Conservation (phyloP, 495 filamentous ascomycete species). For the Neurospora intermedia region DNA sequence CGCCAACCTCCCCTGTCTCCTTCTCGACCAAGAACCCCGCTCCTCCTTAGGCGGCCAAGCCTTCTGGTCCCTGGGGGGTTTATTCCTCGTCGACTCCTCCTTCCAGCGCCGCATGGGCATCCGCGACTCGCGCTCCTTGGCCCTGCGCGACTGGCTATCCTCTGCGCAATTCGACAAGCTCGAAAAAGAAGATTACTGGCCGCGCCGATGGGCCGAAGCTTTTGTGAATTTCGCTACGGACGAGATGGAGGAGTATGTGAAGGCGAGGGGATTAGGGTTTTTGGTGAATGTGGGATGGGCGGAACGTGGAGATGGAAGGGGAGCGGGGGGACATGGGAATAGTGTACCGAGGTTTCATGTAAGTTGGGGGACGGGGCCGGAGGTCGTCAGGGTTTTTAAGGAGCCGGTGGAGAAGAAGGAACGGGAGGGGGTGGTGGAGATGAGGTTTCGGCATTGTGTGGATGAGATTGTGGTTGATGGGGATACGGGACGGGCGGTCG, state of each 20-base stretch:
- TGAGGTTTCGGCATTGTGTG: constrained; percentile 37
- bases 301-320: constrained; percentile 36
- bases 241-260: constrained; percentile 39
- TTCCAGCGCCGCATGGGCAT: constrained; percentile 41
- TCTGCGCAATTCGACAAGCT: constrained; percentile 38
- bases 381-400: constrained; percentile 38
- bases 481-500: constrained; percentile 28
- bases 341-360: constrained; percentile 42
- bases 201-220: constrained; percentile 40
- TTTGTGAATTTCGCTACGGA: constrained; percentile 42
- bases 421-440: constrained; percentile 36
- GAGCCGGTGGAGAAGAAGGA: constrained; percentile 37
- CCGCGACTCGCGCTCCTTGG: constrained; percentile 35
- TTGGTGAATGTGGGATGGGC: constrained; percentile 38
- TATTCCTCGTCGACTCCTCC: constrained; percentile 40
- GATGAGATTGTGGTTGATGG: constrained; percentile 39
- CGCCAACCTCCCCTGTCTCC: constrained; percentile 25
- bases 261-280: constrained; percentile 33
- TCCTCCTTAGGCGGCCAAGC: constrained; percentile 40
- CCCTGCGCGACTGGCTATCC: constrained; percentile 40
- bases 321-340: constrained; percentile 40
- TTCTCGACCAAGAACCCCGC: constrained; percentile 41
- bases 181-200: constrained; percentile 36
- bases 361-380: constrained; percentile 42
- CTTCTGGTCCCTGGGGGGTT: constrained; percentile 44